Base-by-base conservation (phyloP, 768 basidiomycete species). In the Lactarius vividus region DNA sequence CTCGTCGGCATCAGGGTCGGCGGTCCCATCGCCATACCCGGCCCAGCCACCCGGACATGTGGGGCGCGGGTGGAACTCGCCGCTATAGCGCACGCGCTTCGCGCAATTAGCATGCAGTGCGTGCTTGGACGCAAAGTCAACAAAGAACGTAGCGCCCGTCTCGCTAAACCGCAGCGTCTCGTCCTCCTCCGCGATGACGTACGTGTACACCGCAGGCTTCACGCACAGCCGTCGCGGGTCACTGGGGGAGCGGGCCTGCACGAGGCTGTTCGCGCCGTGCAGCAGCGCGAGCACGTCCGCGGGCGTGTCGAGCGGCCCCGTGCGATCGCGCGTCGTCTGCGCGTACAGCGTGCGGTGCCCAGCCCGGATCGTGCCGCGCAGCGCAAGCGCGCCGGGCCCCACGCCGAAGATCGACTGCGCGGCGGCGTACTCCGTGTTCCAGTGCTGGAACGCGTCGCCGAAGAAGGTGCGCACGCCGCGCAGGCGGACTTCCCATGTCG, bases 41-140 rank as follows among this genome's bases (percentile, higher is more conserved):
- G 75, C 81, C 88, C 85, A 94, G 3, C 86, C 92, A 59, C 84
- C 88, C 61, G 74, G 18, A 3, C 52, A 53, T 1, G 52, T 80
- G 26, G 86, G 88, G 26, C 91, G 81, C 20, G 86, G 86, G 74
- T 92, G 91, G 73, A 92, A 92, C 77, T 92, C 91, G 28, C 91
- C 91, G 55, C 83, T 82, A 72, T 91, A 92, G 57, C 88, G 80
- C 65, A 92, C 91, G 18, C 77, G 74, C 66, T 82, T 79, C 18
- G 81, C 81, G 73, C 90, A 91, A 73, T 91, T 89, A 49, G 86
- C 80, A 76, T 94, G 92, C 73, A 94, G 80, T 5, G 91, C 92
- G 72, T 94, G 93, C 76, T 95, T 94, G 31, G 88, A 89, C 52
- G 87, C 88, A 73, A 93, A 88, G 75, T 93, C 89, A 67, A 92